Percentiles rank a stretch among this genome's conserved stretches.
Conservation (phyloP, 192 early-diverging fungal genomes). For the Oehlia diaphana region DNA sequence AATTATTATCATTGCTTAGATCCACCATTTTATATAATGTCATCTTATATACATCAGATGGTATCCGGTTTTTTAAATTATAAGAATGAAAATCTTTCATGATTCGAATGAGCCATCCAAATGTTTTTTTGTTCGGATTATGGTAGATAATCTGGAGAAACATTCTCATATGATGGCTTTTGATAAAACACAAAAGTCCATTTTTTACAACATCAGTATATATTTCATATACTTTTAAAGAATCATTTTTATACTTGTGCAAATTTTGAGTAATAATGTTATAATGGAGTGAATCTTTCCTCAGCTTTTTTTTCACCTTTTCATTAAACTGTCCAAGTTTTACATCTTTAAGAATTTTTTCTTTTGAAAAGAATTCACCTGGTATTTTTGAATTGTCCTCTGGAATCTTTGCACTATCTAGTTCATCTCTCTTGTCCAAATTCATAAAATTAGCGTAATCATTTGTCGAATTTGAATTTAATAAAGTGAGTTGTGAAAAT, state of each 20-base stretch:
- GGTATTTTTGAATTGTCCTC: background rate
- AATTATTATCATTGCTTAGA: background rate
- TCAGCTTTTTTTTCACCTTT: background rate
- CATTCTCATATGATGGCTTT: background rate
- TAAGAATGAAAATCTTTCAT: slow-evolving; percentile 1
- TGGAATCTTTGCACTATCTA: too few species aligned
- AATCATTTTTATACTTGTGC: background rate
- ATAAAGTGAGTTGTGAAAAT: background rate
- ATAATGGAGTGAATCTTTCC: background rate
- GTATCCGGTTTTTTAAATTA: background rate
- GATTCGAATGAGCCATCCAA: background rate
- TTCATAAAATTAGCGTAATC: background rate
- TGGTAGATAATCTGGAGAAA: background rate
- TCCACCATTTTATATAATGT: background rate
- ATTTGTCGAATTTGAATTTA: background rate
- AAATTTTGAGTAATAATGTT: background rate
- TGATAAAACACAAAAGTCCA: background rate
- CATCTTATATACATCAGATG: background rate
- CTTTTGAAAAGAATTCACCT: background rate
- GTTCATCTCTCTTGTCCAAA: background rate
- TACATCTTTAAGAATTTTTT: background rate
- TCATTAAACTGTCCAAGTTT: background rate
- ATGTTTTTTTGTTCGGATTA: background rate
- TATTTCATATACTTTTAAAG: background rate
- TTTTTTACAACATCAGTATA: background rate